Evolutionary conservation across 2,329 filamentous ascomycete genomes (phyloP).

Genomic region (Fusarium oxysporum): DNA sequence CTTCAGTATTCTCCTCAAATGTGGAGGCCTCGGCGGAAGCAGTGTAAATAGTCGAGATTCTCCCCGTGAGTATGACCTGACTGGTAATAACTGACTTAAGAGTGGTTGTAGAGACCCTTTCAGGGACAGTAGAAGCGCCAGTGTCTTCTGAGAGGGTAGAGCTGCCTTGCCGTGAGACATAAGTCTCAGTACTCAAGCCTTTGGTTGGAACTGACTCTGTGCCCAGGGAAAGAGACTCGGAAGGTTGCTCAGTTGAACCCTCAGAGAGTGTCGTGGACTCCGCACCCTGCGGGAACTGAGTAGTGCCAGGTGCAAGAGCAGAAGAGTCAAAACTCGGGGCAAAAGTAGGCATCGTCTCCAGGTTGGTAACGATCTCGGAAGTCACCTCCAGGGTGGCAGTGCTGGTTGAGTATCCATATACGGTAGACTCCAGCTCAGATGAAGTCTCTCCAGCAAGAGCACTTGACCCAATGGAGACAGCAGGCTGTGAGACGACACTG

Average conservation of each 20-base stretch:
- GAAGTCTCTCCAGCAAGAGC: conserved; percentile 26
- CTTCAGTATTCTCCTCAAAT: neutral
- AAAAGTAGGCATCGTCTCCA: conserved; percentile 42
- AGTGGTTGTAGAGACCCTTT: conserved; percentile 10
- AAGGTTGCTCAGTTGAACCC: neutral
- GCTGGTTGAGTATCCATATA: conserved; percentile 32
- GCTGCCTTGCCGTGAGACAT: conserved; percentile 12
- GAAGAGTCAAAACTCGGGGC: conserved; percentile 28
- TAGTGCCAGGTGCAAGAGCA: conserved; percentile 26
- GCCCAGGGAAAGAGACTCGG: neutral
- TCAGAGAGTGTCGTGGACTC: neutral
- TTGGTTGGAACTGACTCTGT: neutral
- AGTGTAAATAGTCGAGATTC: conserved; percentile 3
- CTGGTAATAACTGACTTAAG: conserved; percentile 24
- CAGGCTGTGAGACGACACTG: neutral
- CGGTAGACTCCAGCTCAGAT: neutral
- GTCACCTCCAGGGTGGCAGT: neutral
- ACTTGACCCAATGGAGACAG: conserved; percentile 13
- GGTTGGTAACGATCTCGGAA: conserved; percentile 15
- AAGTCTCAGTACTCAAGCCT: neutral
- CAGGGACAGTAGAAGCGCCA: neutral
- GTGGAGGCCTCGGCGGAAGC: neutral
- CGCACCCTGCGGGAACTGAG: neutral
- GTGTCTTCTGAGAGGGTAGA: neutral
- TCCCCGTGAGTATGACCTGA: conserved; percentile 12